These are phyloP conservation scores for Penicillium glabrum DNA, from an alignment of 2,329 filamentous ascomycete species.

Conservation along the genomic window DNA sequence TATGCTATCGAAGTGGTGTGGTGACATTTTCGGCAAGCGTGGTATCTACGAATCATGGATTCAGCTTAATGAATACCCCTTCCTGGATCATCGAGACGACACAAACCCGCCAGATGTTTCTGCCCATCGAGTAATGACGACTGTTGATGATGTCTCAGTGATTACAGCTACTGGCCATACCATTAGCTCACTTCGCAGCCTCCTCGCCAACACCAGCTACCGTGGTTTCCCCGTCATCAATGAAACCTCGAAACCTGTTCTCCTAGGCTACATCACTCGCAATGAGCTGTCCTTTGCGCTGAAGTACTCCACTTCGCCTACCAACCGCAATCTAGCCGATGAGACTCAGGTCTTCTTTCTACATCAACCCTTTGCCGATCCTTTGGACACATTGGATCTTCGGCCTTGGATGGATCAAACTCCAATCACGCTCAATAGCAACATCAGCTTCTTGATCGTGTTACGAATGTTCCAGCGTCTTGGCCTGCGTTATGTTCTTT, in stretches of 20 bases:
- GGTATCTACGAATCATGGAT: constrained; percentile 99
- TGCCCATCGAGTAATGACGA: constrained; percentile 87
- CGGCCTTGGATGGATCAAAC: constrained; percentile 99
- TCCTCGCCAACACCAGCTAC: constrained; percentile 74
- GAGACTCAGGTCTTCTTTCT: constrained; percentile 81
- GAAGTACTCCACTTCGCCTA: constrained; percentile 56
- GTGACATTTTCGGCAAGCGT: constrained; percentile 86
- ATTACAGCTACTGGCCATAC: constrained; percentile 87
- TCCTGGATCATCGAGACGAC: constrained; percentile 88
- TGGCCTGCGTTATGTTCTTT: constrained; percentile 85
- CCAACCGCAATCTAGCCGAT: constrained; percentile 54
- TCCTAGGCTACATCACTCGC: constrained; percentile 92
- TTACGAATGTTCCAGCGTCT: constrained; percentile 93
- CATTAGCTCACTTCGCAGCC: constrained; percentile 67
- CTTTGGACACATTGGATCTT: constrained; percentile 76
- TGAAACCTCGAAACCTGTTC: constrained; percentile 71
- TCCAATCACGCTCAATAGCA: constrained; percentile 81
- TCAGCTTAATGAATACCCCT: constrained; percentile 91
- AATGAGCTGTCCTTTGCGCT: constrained; percentile 85
- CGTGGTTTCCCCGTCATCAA: constrained; percentile 90
- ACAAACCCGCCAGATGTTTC: constrained; percentile 75
- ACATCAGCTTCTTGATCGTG: constrained; percentile 76
- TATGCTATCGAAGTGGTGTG: constrained; percentile 98
- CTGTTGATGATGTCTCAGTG: constrained; percentile 83
- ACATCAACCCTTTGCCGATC: constrained; percentile 78